Percentiles rank a stretch among this genome's conserved stretches.
Evolutionary conservation across 2,329 filamentous ascomycete genomes (phyloP).

Genomic region (Pestalotiopsis sp.): DNA sequence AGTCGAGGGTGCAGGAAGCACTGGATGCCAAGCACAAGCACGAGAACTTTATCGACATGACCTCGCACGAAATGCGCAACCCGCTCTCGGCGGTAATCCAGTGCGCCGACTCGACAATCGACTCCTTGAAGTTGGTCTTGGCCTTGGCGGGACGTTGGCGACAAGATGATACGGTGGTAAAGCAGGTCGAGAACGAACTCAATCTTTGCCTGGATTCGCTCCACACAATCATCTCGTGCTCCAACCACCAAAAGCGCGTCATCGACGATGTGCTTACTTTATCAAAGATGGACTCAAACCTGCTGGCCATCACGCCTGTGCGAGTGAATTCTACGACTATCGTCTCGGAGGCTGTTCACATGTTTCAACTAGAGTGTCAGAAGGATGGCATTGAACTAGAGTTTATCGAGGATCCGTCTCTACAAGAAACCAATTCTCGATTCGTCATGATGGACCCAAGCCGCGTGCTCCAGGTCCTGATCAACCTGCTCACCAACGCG

Average conservation of each 20-base stretch:
- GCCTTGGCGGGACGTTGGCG: conserved; percentile 6
- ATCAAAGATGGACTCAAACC: conserved; percentile 69
- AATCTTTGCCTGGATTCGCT: conserved; percentile 65
- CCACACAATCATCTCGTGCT: conserved; percentile 77
- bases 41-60: conserved; percentile 74
- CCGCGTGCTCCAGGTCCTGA: conserved; percentile 72
- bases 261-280: conserved; percentile 68
- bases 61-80: conserved; percentile 75
- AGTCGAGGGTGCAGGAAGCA: conserved; percentile 74
- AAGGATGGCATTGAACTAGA: conserved; percentile 71
- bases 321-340: conserved; percentile 67
- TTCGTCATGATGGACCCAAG: conserved; percentile 78
- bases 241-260: conserved; percentile 74
- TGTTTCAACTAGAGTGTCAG: conserved; percentile 75
- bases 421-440: conserved; percentile 61
- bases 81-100: conserved; percentile 74
- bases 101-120: conserved; percentile 71
- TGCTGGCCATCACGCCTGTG: conserved; percentile 69
- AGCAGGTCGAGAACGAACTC: conserved; percentile 45
- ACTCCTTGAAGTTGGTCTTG: conserved; percentile 46
- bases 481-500: conserved; percentile 71
- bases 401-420: conserved; percentile 68
- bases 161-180: conserved; percentile 20
- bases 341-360: conserved; percentile 68
- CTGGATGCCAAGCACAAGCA: conserved; percentile 75